Evolutionary conservation across 2,329 filamentous ascomycete species (phyloP).

Genomic region (Cladosporium sp.): DNA sequence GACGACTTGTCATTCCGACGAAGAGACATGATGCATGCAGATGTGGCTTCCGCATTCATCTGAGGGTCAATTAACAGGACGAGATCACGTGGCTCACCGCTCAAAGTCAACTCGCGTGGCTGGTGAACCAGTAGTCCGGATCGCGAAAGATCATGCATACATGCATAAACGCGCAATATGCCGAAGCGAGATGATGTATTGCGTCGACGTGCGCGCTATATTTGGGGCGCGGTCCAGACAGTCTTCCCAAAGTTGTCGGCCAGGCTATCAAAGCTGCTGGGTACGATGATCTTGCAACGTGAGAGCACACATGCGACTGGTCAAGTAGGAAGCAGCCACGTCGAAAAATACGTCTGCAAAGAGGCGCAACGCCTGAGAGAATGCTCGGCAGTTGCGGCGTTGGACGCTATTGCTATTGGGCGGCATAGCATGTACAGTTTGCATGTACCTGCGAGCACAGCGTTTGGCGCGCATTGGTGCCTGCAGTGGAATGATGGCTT

Average conservation of each 20-base stretch:
- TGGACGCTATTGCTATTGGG: background rate
- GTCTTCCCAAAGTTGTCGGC: no score
- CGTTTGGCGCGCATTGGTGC: background rate
- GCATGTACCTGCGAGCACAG: slow-evolving; percentile 3
- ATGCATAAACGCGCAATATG: slow-evolving; percentile 3
- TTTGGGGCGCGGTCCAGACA: background rate
- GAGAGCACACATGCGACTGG: background rate
- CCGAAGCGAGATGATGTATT: slow-evolving; percentile 10
- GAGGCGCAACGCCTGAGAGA: background rate
- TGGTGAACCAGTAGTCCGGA: slow-evolving; percentile 2
- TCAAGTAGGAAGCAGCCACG: background rate
- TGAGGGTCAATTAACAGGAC: no score
- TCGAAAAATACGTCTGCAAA: background rate
- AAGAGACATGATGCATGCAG: no score
- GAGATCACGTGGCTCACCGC: slow-evolving; percentile 7
- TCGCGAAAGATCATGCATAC: background rate
- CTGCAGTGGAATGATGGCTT: background rate
- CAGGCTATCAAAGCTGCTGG: no score
- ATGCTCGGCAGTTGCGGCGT: slow-evolving; percentile 1
- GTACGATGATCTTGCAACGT: no score
- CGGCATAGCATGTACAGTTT: background rate
- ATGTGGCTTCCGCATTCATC: no score
- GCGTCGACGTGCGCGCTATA: background rate
- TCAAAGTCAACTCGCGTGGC: slow-evolving; percentile 5
- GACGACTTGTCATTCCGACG: no score